Evolutionary conservation across 1,139 yeast species (phyloP).

Genomic region (Tardiomyces blankii): DNA sequence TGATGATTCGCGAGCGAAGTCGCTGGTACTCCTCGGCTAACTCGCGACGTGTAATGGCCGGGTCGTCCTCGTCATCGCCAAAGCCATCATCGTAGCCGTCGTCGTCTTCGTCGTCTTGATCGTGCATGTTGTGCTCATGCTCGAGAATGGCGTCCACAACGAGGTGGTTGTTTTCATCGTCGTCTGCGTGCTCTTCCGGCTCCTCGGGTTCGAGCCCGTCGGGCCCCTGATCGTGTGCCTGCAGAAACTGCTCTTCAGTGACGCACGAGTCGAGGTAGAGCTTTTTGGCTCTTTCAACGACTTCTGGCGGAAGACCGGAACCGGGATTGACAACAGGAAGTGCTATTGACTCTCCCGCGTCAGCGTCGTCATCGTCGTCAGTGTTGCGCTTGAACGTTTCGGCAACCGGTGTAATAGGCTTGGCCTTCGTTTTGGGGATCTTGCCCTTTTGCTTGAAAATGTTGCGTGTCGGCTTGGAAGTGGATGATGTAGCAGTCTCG

Average conservation of each 20-base stretch:
- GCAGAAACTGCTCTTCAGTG: conserved; percentile 1
- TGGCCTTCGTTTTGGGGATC: not conserved
- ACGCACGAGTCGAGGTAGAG: not conserved
- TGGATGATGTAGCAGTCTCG: no score
- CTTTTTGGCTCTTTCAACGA: not conserved
- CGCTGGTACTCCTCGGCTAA: conserved; percentile 46
- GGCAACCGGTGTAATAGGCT: not conserved
- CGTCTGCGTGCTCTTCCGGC: not conserved
- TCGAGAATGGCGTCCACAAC: not conserved
- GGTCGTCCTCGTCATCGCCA: conserved; percentile 3
- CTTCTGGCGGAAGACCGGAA: not conserved
- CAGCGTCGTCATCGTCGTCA: not conserved
- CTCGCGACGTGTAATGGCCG: conserved; percentile 23
- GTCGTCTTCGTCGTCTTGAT: conserved; percentile 8
- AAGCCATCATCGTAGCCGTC: conserved; percentile 2
- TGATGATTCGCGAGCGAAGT: conserved; percentile 42
- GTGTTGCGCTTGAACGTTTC: not conserved
- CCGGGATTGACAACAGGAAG: not conserved
- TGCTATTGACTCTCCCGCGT: not conserved
- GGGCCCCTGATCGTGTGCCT: not conserved
- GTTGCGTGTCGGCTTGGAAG: not conserved
- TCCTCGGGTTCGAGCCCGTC: not conserved
- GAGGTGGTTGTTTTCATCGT: not conserved
- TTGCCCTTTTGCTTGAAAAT: not conserved
- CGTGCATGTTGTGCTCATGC: conserved; percentile 3